Evolutionary conservation across 2,329 filamentous ascomycete species (phyloP).

Genomic region (Aspergillus glaucus): DNA sequence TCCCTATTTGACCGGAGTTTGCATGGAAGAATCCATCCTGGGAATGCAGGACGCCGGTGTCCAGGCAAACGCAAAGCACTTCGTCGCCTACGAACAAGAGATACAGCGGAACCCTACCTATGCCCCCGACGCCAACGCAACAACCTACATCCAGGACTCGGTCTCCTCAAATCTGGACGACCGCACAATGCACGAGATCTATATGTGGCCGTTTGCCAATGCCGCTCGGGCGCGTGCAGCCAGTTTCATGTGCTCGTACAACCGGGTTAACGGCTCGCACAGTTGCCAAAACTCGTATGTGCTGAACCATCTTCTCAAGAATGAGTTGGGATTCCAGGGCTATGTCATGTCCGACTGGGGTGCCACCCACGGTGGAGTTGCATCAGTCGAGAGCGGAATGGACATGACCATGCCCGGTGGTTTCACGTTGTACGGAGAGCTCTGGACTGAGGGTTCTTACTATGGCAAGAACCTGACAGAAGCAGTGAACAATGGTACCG

Average conservation of each 20-base stretch:
- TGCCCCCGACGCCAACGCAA: constrained; percentile 30
- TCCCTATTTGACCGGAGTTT: constrained; percentile 40
- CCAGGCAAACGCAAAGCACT: constrained; percentile 30
- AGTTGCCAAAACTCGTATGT: constrained; percentile 44
- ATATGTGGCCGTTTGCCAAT: constrained; percentile 72
- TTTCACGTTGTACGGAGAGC: constrained; percentile 23
- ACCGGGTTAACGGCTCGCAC: constrained; percentile 43
- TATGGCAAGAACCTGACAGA: constrained; percentile 13
- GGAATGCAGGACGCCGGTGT: constrained; percentile 52
- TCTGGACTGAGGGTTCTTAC: constrained; percentile 31
- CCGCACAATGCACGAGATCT: constrained; percentile 68
- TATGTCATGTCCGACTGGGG: constrained; percentile 43
- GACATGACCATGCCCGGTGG: constrained; percentile 25
- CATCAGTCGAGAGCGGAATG: constrained; percentile 42
- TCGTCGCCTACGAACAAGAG: constrained; percentile 64
- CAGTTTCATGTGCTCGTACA: constrained; percentile 44
- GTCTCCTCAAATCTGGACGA: constrained; percentile 58
- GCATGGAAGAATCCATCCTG: constrained; percentile 40
- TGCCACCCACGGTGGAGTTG: constrained; percentile 41
- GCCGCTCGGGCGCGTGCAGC: constrained; percentile 60
- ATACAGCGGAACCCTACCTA: constrained; percentile 33
- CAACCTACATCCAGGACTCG: constrained; percentile 12
- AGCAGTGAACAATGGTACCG: constrained; percentile 32
- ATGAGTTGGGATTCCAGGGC: constrained; percentile 47
- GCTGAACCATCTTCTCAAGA: constrained; percentile 44